Conservation (phyloP, 2,329 filamentous ascomycete species). For the Botrytis medusae region DNA sequence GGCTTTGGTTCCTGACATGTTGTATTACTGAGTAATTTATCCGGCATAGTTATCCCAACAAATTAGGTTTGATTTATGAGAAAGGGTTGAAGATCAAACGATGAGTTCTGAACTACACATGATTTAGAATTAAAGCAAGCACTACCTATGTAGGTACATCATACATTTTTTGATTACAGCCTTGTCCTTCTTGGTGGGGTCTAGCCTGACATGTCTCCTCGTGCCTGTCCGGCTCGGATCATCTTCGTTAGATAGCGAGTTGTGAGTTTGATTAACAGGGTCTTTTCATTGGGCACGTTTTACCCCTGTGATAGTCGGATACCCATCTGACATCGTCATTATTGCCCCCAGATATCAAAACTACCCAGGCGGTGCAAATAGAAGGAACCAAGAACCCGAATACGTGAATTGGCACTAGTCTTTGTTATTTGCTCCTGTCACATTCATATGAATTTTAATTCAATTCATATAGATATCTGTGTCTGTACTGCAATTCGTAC, state of each 20-base stretch:
- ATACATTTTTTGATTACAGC: conserved; percentile 10
- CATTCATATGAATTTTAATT: background rate
- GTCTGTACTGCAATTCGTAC: background rate
- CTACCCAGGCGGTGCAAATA: background rate
- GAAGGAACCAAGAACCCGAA: background rate
- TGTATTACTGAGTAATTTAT: conserved; percentile 10
- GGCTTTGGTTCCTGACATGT: conserved; percentile 55
- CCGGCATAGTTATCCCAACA: conserved; percentile 26
- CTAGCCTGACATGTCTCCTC: background rate
- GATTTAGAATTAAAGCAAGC: background rate
- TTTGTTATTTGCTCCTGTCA: background rate
- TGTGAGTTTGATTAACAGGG: background rate
- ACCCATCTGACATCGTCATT: background rate
- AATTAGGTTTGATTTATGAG: background rate
- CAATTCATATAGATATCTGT: background rate
- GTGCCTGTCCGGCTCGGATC: conserved; percentile 2
- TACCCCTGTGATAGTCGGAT: background rate
- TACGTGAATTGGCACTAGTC: background rate
- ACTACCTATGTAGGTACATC: background rate
- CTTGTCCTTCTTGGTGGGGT: conserved; percentile 8
- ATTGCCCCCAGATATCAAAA: background rate
- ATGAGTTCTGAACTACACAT: background rate
- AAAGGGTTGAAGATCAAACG: background rate
- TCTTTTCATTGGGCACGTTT: background rate
- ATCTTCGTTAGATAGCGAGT: background rate